Percentiles rank a stretch among this genome's conserved stretches.
Conservation (phyloP, 176 grass and related monocot genomes). For the Triticum timopheevii region DNA sequence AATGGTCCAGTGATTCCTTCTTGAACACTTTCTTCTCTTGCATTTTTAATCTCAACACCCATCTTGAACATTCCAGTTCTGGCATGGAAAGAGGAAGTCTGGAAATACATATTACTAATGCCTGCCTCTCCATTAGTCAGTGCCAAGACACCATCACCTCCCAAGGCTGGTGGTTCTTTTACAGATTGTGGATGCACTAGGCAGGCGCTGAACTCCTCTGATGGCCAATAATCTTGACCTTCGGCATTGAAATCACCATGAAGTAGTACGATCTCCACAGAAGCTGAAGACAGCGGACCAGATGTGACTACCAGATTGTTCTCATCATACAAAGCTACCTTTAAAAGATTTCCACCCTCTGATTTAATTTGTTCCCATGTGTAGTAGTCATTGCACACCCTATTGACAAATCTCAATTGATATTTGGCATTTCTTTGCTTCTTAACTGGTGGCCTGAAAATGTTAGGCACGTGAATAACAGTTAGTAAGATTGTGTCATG, state of each 20-base stretch:
- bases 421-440: not conserved
- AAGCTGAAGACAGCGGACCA: not conserved
- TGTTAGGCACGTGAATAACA: not conserved
- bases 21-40: not conserved
- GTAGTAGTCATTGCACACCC: not conserved
- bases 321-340: constrained; percentile 4
- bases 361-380: not conserved
- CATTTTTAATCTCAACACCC: not conserved
- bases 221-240: not conserved
- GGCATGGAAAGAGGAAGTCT: not conserved
- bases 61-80: constrained; percentile 4
- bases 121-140: not conserved
- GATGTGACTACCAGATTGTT: not conserved
- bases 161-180: not conserved
- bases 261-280: not conserved
- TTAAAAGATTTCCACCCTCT: not conserved
- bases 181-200: not conserved
- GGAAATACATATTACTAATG: not conserved
- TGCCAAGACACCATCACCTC: not conserved
- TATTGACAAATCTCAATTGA: not conserved
- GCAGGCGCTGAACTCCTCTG: not conserved
- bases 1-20: not conserved
- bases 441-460: not conserved
- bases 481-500: not conserved
- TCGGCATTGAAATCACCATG: not conserved